A percentile compares a stretch with the other conserved stretches of the same genome.
These are phyloP conservation scores for Podospora pseudoanserina DNA, from an alignment of 495 filamentous ascomycete species.

Conservation along the genomic window DNA sequence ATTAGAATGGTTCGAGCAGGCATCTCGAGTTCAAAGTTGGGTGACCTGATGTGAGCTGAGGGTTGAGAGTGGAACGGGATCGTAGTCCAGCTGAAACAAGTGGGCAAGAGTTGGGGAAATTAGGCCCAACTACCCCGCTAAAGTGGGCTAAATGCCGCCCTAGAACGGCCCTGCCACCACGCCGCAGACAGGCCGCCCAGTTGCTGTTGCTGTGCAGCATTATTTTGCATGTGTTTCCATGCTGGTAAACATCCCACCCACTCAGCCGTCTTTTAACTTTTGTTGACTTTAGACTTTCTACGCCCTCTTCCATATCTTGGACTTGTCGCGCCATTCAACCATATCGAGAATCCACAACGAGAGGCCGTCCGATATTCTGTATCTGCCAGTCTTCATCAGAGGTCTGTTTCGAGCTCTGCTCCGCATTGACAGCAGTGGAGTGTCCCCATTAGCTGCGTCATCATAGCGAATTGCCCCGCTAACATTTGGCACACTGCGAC, in stretches of 20 bases:
- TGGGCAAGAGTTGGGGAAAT: conserved; percentile 2
- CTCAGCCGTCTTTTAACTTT: not conserved
- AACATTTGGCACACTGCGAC: conserved; percentile 17
- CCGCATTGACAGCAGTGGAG: conserved; percentile 16
- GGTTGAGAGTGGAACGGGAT: not conserved
- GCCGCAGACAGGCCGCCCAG: conserved; percentile 8
- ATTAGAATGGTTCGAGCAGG: not conserved
- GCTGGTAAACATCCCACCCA: conserved; percentile 22
- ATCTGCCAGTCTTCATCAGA: conserved; percentile 8
- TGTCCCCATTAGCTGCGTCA: conserved; percentile 18
- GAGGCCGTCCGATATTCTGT: conserved; percentile 2
- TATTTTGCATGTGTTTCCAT: not conserved
- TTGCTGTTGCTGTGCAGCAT: conserved; percentile 24
- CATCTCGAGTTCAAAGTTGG: not conserved
- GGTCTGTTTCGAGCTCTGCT: conserved; percentile 8
- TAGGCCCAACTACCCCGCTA: conserved; percentile 17
- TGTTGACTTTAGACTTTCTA: conserved; percentile 11
- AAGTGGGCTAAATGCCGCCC: conserved; percentile 14
- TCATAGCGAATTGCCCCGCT: conserved; percentile 30
- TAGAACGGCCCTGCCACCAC: conserved; percentile 2
- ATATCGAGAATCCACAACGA: not conserved
- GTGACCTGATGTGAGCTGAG: conserved; percentile 14
- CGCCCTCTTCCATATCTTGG: not conserved
- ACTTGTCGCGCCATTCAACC: not conserved
- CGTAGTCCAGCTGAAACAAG: not conserved